Percentiles rank a stretch among this genome's conserved stretches.
Conservation (phyloP, 2,329 filamentous ascomycete genomes). For the Alternaria sp. region DNA sequence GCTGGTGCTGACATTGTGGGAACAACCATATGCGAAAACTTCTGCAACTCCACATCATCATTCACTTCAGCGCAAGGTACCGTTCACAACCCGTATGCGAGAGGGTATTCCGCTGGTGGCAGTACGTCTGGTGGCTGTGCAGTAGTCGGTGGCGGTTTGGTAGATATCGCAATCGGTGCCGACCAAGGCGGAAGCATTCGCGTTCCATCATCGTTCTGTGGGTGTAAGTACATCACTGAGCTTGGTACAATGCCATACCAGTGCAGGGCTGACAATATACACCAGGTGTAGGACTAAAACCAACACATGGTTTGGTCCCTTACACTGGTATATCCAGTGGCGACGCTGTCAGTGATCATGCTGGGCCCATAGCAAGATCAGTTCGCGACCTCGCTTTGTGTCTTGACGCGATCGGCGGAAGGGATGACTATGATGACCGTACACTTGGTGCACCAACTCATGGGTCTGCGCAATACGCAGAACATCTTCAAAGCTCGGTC, state of each 20-base stretch:
- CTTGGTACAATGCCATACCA: too few relatives aligned
- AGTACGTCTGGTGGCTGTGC: conserved; percentile 54
- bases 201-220: conserved; percentile 47
- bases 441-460: conserved; percentile 34
- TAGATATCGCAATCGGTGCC: conserved; percentile 48
- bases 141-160: conserved; percentile 51
- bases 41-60: conserved; percentile 58
- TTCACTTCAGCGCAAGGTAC: conserved; percentile 54
- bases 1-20: conserved; percentile 60
- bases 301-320: conserved; percentile 58
- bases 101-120: conserved; percentile 57
- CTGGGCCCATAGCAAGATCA: conserved; percentile 41
- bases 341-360: conserved; percentile 53
- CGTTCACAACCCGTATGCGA: conserved; percentile 52
- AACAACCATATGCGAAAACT: conserved; percentile 62
- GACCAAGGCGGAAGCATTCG: conserved; percentile 52
- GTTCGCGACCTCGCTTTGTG: conserved; percentile 34
- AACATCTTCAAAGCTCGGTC: conserved; percentile 20
- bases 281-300: conserved; percentile 48
- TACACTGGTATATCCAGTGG: conserved; percentile 56
- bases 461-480: conserved; percentile 29
- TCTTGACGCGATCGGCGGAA: conserved; percentile 39
- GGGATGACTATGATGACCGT: conserved; percentile 41
- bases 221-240: conserved; percentile 38
- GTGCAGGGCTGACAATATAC: not conserved